Percentiles rank a stretch among this genome's conserved stretches.
Conservation (phyloP, 2,329 filamentous ascomycete species). For the Raffaelea albimanens region DNA sequence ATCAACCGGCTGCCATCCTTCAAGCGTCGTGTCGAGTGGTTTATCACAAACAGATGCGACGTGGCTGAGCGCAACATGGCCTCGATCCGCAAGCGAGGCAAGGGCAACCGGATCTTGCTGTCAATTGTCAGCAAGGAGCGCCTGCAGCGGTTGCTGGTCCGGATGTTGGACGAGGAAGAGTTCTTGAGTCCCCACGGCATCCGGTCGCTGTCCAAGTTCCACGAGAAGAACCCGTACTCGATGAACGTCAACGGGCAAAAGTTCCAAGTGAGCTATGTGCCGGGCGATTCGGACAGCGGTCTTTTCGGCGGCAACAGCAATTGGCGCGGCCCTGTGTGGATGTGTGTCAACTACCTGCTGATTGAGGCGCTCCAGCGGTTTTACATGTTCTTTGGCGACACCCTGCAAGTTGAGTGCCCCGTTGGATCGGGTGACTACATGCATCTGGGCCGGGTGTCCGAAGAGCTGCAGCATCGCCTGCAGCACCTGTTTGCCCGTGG, state of each 20-base stretch:
- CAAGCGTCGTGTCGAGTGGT: constrained; percentile 91
- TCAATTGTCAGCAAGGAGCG: constrained; percentile 89
- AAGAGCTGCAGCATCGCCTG: constrained; percentile 89
- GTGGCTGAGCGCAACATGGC: constrained; percentile 90
- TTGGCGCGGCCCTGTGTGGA: constrained; percentile 93
- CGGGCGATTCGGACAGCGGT: constrained; percentile 92
- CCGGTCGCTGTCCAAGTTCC: constrained; percentile 82
- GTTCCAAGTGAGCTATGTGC: constrained; percentile 81
- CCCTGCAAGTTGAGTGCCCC: constrained; percentile 84
- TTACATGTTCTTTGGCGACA: constrained; percentile 89
- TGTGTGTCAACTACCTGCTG: constrained; percentile 90
- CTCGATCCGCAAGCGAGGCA: constrained; percentile 81
- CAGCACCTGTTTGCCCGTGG: constrained; percentile 83
- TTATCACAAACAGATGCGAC: constrained; percentile 78
- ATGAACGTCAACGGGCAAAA: constrained; percentile 93
- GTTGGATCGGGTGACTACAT: constrained; percentile 89
- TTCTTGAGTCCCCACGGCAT: constrained; percentile 88
- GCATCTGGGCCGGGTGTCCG: constrained; percentile 89
- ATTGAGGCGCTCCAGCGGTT: constrained; percentile 92
- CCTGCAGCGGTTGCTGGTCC: constrained; percentile 76
- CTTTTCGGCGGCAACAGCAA: constrained; percentile 97
- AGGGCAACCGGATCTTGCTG: constrained; percentile 77
- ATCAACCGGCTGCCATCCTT: constrained; percentile 87
- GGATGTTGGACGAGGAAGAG: constrained; percentile 90
- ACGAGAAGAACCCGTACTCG: constrained; percentile 80